phyloP scores from a whole-genome alignment of 2,329 filamentous ascomycete species.

The Ophiostoma triangulosporum region DNA sequence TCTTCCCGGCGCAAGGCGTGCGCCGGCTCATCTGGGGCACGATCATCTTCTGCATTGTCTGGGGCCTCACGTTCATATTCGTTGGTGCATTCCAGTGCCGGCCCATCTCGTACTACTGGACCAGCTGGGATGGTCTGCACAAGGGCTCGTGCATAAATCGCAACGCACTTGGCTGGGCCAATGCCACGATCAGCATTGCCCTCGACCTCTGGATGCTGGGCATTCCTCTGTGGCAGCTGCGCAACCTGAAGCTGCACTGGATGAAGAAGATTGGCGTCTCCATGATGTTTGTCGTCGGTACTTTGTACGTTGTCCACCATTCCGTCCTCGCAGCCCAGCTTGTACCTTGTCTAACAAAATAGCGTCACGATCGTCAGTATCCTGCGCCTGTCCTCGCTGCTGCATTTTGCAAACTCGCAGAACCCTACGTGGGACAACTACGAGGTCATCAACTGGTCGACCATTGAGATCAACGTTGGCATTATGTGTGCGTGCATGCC shows the following conservation, averaged over 20 bases:
- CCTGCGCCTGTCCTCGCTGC: slow-evolving; percentile 19
- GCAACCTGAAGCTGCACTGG: slow-evolving; percentile 27
- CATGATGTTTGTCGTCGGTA: slow-evolving; percentile 35
- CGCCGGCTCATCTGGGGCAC: slow-evolving; percentile 30
- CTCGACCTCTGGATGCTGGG: slow-evolving; percentile 39
- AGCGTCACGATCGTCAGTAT: slow-evolving; percentile 22
- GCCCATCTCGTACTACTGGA: slow-evolving; percentile 40
- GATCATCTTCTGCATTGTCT: slow-evolving; percentile 25
- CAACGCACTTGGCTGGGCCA: slow-evolving; percentile 35
- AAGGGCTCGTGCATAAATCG: slow-evolving; percentile 34
- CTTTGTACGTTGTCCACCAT: slow-evolving; percentile 16
- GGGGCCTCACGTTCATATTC: slow-evolving; percentile 29
- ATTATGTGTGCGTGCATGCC: slow-evolving; percentile 24
- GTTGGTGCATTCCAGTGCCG: slow-evolving; percentile 35
- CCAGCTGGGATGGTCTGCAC: slow-evolving; percentile 33
- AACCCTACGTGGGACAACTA: slow-evolving; percentile 22
- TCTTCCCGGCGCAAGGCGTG: slow-evolving; percentile 32
- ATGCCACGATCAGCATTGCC: slow-evolving; percentile 38
- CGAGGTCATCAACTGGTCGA: slow-evolving; percentile 21
- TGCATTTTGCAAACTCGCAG: slow-evolving; percentile 18
- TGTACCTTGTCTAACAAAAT: background rate
- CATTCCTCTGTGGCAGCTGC: slow-evolving; percentile 34
- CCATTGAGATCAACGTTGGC: slow-evolving; percentile 22
- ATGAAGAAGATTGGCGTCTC: slow-evolving; percentile 34
- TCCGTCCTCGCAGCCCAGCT: no score